A percentile compares a stretch with the other conserved stretches of the same genome.
phyloP scores from a whole-genome alignment of 208 protist species.

The Porcisia deanei region DNA sequence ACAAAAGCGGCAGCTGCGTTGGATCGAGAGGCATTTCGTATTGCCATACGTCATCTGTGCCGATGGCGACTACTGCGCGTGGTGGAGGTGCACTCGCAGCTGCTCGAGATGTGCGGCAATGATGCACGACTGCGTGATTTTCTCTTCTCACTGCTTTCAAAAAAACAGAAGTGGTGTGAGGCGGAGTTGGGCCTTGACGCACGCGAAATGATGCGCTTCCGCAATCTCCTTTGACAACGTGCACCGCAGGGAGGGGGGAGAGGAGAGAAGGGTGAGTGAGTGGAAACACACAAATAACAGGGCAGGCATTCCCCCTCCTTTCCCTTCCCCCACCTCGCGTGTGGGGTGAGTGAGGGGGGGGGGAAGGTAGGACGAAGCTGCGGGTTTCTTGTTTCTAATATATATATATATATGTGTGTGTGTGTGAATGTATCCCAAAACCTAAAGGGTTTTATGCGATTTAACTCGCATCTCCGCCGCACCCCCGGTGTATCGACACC shows the following conservation, averaged over 20 bases:
- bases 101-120: slow-evolving; percentile 52
- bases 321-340: no score
- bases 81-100: slow-evolving; percentile 25
- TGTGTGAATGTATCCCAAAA: no score
- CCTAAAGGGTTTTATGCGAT: not conserved
- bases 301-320: no score
- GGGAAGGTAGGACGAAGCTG: no score
- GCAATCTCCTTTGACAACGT: slow-evolving; percentile 39
- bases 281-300: not conserved
- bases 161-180: slow-evolving; percentile 46
- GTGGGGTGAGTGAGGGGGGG: no score
- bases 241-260: not conserved
- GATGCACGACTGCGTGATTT: slow-evolving; percentile 54
- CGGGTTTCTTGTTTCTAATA: no score
- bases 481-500: not conserved
- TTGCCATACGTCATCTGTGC: slow-evolving; percentile 49
- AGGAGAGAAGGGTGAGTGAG: not conserved
- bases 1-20: slow-evolving; percentile 65
- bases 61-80: slow-evolving; percentile 56
- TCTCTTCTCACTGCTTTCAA: slow-evolving; percentile 37
- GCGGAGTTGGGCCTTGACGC: slow-evolving; percentile 56
- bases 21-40: slow-evolving; percentile 54
- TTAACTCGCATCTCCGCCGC: not conserved
- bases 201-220: slow-evolving; percentile 62
- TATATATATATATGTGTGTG: no score